Conservation (phyloP, 2,329 filamentous ascomycete species). For the Drechslerella coelobrocha region DNA sequence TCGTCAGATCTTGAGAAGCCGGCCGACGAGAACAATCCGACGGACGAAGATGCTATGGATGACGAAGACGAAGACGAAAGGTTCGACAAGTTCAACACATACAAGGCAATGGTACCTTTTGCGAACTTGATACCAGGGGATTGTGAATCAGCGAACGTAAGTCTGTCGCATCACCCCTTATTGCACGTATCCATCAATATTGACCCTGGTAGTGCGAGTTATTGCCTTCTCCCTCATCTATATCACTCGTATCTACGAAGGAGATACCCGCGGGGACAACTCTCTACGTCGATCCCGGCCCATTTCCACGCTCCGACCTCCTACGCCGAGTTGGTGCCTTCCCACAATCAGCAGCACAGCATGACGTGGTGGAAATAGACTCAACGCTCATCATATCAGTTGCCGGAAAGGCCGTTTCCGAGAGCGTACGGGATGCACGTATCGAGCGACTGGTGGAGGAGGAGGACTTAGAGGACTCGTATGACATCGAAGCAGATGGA, state of each 20-base stretch:
- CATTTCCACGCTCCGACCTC: constrained; percentile 80
- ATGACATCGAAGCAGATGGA: constrained; percentile 66
- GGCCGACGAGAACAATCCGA: constrained; percentile 47
- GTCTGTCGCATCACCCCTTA: constrained; percentile 53
- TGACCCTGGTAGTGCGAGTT: constrained; percentile 34
- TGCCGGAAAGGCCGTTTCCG: constrained; percentile 30
- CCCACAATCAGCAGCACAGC: constrained; percentile 75
- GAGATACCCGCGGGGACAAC: constrained; percentile 74
- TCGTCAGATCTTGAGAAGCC: constrained; percentile 77
- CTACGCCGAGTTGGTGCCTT: constrained; percentile 86
- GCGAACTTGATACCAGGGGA: constrained; percentile 90
- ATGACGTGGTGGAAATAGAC: constrained; percentile 82
- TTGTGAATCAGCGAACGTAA: constrained; percentile 78
- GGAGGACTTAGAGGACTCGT: constrained; percentile 73
- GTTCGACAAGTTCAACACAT: constrained; percentile 64
- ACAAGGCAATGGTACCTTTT: constrained; percentile 86
- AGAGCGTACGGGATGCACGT: constrained; percentile 59
- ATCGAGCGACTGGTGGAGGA: constrained; percentile 58
- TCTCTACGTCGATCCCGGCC: constrained; percentile 87
- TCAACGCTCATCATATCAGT: constrained; percentile 65
- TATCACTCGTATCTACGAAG: constrained; percentile 76
- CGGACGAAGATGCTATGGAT: constrained; percentile 65
- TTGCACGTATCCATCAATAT: neutral
- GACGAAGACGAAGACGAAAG: constrained; percentile 70
- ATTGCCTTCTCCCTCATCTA: constrained; percentile 61